These are phyloP conservation scores for Pulveroboletus sp. DNA, from an alignment of 768 basidiomycete genomes.

Conservation along the genomic window DNA sequence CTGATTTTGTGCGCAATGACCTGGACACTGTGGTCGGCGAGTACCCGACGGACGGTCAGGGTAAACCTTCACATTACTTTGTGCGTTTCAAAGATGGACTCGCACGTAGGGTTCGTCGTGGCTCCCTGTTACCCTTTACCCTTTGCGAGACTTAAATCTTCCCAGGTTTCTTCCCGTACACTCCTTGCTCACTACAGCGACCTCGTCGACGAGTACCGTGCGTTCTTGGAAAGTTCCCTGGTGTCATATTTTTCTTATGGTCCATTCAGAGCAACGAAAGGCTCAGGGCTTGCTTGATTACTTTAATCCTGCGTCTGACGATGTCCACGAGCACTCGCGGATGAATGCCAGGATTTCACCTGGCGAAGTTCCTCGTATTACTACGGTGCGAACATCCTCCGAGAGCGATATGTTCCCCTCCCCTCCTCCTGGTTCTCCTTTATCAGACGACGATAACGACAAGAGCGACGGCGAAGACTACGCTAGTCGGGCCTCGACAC, in stretches of 20 bases:
- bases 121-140: neutral
- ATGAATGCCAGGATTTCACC: slow-evolving; percentile 37
- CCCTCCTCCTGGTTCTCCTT: slow-evolving; percentile 11
- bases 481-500: neutral
- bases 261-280: slow-evolving; percentile 41
- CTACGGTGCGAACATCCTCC: slow-evolving; percentile 2
- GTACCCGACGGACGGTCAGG: slow-evolving; percentile 30
- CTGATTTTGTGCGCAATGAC: slow-evolving; percentile 27
- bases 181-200: slow-evolving; percentile 38
- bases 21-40: slow-evolving; percentile 57
- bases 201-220: slow-evolving; percentile 55
- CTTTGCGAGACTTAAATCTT: neutral
- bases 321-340: slow-evolving; percentile 57
- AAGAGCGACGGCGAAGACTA: slow-evolving; percentile 14
- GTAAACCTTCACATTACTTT: slow-evolving; percentile 49
- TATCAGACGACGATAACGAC: slow-evolving; percentile 29
- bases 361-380: slow-evolving; percentile 7
- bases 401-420: slow-evolving; percentile 12
- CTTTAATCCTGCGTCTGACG: slow-evolving; percentile 57
- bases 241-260: slow-evolving; percentile 7
- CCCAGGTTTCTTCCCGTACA: slow-evolving; percentile 40
- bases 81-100: slow-evolving; percentile 56
- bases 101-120: slow-evolving; percentile 46
- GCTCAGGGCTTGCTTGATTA: slow-evolving; percentile 36
- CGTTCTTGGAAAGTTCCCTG: slow-evolving; percentile 21